Evolutionary conservation across 108 stramenopile species (phyloP), one percentile per base, ranked within the genome.

Genomic region (Skeletonema menzelii): DNA sequence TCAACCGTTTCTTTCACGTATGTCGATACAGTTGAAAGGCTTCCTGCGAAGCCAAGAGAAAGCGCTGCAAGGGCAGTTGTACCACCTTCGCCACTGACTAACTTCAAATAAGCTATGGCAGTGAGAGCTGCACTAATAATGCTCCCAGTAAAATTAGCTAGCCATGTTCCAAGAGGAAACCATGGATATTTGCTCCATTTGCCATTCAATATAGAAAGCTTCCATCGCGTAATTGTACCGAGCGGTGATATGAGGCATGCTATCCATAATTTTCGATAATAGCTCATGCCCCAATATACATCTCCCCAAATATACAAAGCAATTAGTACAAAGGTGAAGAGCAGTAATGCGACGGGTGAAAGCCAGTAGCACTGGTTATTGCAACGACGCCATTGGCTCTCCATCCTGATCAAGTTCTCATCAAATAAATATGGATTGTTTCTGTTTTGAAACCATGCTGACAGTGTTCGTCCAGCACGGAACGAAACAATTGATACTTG

Each of bases 11-110:
- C 93, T 30, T 88, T 88, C 15, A 81, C 86, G 32, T 90, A 63
- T 12, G 93, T 82, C 10, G 93, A 94, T 4, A 94, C 90, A 8
- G 93, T 91, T 14, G 88, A 88, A 27, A 94, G 63, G 69, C 86
- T 87, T 13, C 90, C 93, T 34, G 87, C 86, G 61, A 90, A 80
- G 17, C 93, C 93, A 11, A 82, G 15, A 10, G 59, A 68, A 2
- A 73, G 37, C 20, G 15, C 49, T 22, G 22, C 22, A 22, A 53
- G 49, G 22, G 11, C 49, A 66, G 77, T 27, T 69, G 62, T 11
- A 90, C 15, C 20, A 69, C 76, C 19, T 67, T 59, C 15, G 30
- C 42, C 55, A 24, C 44, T 87, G 82, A 88, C 53, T 73, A 85
- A 0, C 22, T 65, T 15, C 49, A 53, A 53, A 53, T 22, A 53